These are phyloP conservation scores for Coix lacrymajobi DNA, from an alignment of 176 grass and related monocot species.

Conservation along the genomic window DNA sequence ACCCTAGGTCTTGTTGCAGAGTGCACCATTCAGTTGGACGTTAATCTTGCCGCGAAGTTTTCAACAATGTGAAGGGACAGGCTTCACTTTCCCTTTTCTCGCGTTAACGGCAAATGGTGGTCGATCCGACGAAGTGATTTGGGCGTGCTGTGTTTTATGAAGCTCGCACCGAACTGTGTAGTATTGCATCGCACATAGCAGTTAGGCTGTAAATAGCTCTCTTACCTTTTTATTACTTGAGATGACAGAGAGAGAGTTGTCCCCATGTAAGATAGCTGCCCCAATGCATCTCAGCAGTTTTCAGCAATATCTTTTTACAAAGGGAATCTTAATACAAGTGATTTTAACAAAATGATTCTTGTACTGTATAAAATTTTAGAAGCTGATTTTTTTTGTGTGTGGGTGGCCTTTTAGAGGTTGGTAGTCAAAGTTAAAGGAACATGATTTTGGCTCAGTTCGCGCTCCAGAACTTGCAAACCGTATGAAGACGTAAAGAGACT, in stretches of 20 bases:
- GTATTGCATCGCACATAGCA: background rate
- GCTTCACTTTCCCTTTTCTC: background rate
- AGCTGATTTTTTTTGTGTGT: too few relatives aligned
- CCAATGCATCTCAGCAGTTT: background rate
- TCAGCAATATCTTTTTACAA: background rate
- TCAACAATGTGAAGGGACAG: background rate
- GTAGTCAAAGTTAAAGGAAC: too few relatives aligned
- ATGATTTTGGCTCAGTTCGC: background rate
- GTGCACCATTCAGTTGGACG: background rate
- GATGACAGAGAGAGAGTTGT: background rate
- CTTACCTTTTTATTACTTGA: background rate
- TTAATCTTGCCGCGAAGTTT: background rate
- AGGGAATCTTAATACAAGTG: background rate
- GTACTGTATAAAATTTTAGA: background rate
- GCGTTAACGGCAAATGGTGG: background rate
- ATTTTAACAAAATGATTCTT: background rate
- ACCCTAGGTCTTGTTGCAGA: constrained; percentile 9
- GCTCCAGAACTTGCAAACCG: too few relatives aligned
- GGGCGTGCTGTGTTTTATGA: constrained; percentile 51
- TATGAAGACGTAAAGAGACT: too few relatives aligned
- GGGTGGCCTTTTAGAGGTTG: background rate
- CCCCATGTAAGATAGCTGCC: background rate
- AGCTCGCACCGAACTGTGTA: constrained; percentile 25
- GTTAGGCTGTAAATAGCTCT: constrained; percentile 24
- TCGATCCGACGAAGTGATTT: constrained; percentile 1